A percentile compares a stretch with the other conserved stretches of the same genome.
Conservation (phyloP, 2,329 filamentous ascomycete species). For the Cladosporium colombiae region DNA sequence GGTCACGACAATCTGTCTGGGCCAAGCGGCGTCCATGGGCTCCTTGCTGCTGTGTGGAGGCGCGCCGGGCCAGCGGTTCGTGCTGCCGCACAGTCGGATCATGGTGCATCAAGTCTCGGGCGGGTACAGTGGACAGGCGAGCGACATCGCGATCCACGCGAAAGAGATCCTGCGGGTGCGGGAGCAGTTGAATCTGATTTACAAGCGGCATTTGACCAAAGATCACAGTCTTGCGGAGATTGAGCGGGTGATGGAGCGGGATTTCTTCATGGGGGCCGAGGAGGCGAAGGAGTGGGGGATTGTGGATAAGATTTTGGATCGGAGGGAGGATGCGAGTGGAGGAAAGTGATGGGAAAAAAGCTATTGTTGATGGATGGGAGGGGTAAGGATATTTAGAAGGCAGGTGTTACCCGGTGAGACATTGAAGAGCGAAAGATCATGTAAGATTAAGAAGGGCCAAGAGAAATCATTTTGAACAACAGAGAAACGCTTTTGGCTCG, state of each 20-base stretch:
- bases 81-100: slow-evolving; percentile 87
- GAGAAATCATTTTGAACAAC: not conserved
- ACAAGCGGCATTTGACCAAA: slow-evolving; percentile 80
- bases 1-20: slow-evolving; percentile 92
- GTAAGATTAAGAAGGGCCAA: not conserved
- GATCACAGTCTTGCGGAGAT: slow-evolving; percentile 79
- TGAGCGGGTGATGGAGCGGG: slow-evolving; percentile 93
- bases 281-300: slow-evolving; percentile 90
- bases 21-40: slow-evolving; percentile 94
- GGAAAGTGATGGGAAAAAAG: not conserved
- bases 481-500: not conserved
- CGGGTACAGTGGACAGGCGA: slow-evolving; percentile 65
- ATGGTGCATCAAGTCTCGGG: slow-evolving; percentile 98
- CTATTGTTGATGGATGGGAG: not conserved
- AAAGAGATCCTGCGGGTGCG: slow-evolving; percentile 91
- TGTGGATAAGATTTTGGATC: slow-evolving; percentile 81
- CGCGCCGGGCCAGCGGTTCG: slow-evolving; percentile 79
- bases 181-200: slow-evolving; percentile 85
- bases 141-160: slow-evolving; percentile 93
- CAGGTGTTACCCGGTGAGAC: not conserved
- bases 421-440: not conserved
- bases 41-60: slow-evolving; percentile 85
- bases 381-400: not conserved
- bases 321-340: slow-evolving; percentile 48
- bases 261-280: slow-evolving; percentile 87